A percentile compares a stretch with the other conserved stretches of the same genome.
Evolutionary conservation across 805 yeast genomes (phyloP).

Genomic region (Pichia cabralensis): DNA sequence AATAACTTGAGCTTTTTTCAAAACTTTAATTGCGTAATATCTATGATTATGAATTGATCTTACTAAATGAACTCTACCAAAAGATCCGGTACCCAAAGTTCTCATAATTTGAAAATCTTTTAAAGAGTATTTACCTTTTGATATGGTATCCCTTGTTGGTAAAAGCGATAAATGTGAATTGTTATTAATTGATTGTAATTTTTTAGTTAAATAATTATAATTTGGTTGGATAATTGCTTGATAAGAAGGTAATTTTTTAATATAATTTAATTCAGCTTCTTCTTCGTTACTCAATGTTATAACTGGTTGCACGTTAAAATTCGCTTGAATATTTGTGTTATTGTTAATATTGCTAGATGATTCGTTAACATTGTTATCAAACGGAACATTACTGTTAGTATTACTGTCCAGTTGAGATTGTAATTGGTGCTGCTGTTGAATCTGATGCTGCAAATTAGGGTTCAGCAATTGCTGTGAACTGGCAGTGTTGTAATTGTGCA

Average conservation of each 20-base stretch:
- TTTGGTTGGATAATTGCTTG: slow-evolving; percentile 28
- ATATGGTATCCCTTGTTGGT: slow-evolving; percentile 30
- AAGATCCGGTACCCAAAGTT: slow-evolving; percentile 52
- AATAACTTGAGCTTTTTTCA: slow-evolving; percentile 47
- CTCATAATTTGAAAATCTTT: slow-evolving; percentile 46
- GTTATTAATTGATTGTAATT: slow-evolving; percentile 18
- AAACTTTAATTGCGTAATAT: slow-evolving; percentile 50
- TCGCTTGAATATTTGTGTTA: too few species aligned
- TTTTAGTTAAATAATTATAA: slow-evolving; percentile 19
- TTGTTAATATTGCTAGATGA: too few species aligned
- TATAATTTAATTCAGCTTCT: slow-evolving; percentile 20
- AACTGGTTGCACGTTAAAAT: neutral
- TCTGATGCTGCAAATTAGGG: slow-evolving; percentile 2
- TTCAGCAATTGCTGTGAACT: neutral
- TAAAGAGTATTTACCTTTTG: slow-evolving; percentile 49
- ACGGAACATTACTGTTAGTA: too few species aligned
- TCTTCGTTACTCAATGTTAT: slow-evolving; percentile 17
- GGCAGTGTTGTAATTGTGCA: slow-evolving; percentile 1
- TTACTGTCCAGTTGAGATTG: slow-evolving; percentile 2
- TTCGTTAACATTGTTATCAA: too few species aligned
- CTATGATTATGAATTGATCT: slow-evolving; percentile 49
- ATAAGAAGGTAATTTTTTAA: slow-evolving; percentile 27
- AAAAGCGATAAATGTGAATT: too few species aligned
- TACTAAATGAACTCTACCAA: slow-evolving; percentile 51
- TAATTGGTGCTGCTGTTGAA: slow-evolving; percentile 4